Base-by-base conservation (phyloP, 208 protist species). In the Trypanosoma avium region DNA sequence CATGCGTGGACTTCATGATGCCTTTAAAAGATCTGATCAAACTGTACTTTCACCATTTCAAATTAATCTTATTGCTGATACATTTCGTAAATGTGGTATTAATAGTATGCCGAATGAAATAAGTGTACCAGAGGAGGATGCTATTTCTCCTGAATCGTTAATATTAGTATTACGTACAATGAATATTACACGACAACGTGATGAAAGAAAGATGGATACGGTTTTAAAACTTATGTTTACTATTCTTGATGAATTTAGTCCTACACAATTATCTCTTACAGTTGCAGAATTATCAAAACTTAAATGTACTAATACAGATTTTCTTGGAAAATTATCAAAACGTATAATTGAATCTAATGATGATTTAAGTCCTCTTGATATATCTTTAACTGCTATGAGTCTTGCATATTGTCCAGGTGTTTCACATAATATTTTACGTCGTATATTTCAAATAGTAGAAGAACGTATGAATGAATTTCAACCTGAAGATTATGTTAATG, bases 31-130 rank as follows among this genome's bases (percentile, higher is more conserved):
- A 4, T 63, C 72, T 19, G 81, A 95, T 32, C 90, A 95, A 54
- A 75, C 73, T 2, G 86, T 95, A 22, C 70, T 95, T 29, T 88
- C 79, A 1, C 90, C 90, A 0, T 95, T 95, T 66, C 90, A 95
- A 64, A 56, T 56, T 9, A 93, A 73, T 54, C 65, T 93, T 26
- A 78, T 93, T 30, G 66, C 73, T 12, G 84, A 95, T 65, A 89
- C 82, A 26, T 75, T 95, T 27, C 84, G 81, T 17, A 87, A 86
- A 36, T 79, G 74, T 1, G 85, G 85, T 36, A 82, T 95, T 32
- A 68, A 75, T 36, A 64, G 70, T 17, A 67, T 75, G 0, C 77
- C 81, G 0, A 86, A 82, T n/a, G 82, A 86, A 35, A 70, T 92
- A 40, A 46, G 72, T 42, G 79, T 95, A 21, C 86, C 89, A 1